phyloP scores from a whole-genome alignment of 176 grass and related monocot genomes.

The Ananas comosus region DNA sequence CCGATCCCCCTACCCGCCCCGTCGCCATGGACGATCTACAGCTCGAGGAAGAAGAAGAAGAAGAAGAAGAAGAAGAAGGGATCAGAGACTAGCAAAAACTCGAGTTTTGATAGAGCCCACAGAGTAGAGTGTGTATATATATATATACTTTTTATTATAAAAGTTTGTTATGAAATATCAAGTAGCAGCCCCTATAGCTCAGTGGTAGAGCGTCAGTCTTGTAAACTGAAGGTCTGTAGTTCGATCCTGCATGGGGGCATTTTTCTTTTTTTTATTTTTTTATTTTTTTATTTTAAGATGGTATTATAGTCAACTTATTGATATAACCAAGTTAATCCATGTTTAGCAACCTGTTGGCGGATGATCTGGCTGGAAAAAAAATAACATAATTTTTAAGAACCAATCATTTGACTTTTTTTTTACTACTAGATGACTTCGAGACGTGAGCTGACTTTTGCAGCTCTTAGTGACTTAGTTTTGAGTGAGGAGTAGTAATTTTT shows the following conservation, averaged over 20 bases:
- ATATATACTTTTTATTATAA: neutral
- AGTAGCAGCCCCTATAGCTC: slow-evolving; percentile 58
- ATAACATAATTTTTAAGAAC: no score
- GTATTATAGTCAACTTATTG: neutral
- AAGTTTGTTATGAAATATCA: neutral
- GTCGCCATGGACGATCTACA: slow-evolving; percentile 28
- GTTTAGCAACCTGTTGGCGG: no score
- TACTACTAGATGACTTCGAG: no score
- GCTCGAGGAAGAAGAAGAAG: slow-evolving; percentile 24
- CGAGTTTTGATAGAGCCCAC: neutral
- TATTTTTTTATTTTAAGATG: neutral
- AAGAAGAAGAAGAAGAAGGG: slow-evolving; percentile 27
- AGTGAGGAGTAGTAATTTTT: no score
- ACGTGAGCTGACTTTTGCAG: no score
- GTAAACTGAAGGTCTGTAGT: slow-evolving; percentile 99
- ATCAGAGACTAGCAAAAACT: slow-evolving; percentile 15
- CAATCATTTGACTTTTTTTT: no score
- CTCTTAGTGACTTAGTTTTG: no score
- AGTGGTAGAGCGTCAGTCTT: slow-evolving; percentile 99
- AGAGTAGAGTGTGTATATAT: neutral
- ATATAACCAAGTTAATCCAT: no score
- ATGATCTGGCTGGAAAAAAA: no score
- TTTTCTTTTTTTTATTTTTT: neutral
- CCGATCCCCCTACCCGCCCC: slow-evolving; percentile 7
- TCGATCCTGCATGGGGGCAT: slow-evolving; percentile 97